Conservation (phyloP, 2,329 filamentous ascomycete genomes). For the Alternaria infectoria region DNA sequence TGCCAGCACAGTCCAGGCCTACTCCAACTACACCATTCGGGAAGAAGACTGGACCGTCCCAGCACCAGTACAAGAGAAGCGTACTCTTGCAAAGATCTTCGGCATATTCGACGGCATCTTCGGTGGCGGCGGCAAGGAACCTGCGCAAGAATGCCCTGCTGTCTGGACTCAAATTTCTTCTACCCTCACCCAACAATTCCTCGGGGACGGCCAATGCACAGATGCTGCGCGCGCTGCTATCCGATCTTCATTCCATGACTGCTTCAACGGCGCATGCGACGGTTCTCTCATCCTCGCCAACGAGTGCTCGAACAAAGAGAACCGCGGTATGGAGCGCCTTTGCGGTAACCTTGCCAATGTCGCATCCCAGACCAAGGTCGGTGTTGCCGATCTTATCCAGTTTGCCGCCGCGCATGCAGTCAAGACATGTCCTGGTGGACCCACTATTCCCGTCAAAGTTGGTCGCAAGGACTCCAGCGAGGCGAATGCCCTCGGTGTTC, state of each 20-base stretch:
- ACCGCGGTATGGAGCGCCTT: slow-evolving; percentile 55
- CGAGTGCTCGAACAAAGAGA: slow-evolving; percentile 45
- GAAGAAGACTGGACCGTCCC: slow-evolving; percentile 19
- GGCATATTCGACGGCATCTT: slow-evolving; percentile 10
- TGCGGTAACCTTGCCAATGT: slow-evolving; percentile 49
- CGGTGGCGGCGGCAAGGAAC: slow-evolving; percentile 1
- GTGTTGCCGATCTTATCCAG: slow-evolving; percentile 45
- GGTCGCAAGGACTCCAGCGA: slow-evolving; percentile 41
- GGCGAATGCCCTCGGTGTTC: slow-evolving; percentile 28
- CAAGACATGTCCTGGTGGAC: slow-evolving; percentile 46
- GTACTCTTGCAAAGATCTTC: slow-evolving; percentile 18
- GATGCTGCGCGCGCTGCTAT: slow-evolving; percentile 46
- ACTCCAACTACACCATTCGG: slow-evolving; percentile 26
- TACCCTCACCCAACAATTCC: slow-evolving; percentile 41
- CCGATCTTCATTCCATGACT: slow-evolving; percentile 45
- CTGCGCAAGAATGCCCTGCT: slow-evolving; percentile 30
- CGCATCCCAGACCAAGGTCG: slow-evolving; percentile 49
- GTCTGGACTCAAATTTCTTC: slow-evolving; percentile 44
- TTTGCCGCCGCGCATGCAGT: slow-evolving; percentile 48
- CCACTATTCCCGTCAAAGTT: slow-evolving; percentile 41
- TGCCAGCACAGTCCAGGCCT: slow-evolving; percentile 32
- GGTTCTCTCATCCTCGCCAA: slow-evolving; percentile 46
- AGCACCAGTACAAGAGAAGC: slow-evolving; percentile 17
- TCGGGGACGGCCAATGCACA: slow-evolving; percentile 43
- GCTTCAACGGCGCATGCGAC: slow-evolving; percentile 46